Evolutionary conservation across 2,329 filamentous ascomycete species (phyloP).

Genomic region (Sclerotinia nivalis): DNA sequence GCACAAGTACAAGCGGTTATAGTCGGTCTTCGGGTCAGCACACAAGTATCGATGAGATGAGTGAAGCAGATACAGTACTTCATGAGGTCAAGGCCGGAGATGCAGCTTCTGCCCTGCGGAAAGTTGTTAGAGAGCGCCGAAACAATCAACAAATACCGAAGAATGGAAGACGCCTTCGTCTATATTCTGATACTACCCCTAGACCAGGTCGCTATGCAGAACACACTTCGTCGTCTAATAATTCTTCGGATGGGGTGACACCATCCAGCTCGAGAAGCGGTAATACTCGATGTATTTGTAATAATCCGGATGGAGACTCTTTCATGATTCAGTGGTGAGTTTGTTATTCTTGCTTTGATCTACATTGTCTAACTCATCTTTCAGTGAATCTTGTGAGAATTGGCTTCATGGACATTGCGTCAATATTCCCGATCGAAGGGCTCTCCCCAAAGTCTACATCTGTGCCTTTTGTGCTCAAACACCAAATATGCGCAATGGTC

Average conservation of each 20-base stretch:
- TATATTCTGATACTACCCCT: slow-evolving; percentile 29
- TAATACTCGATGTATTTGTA: slow-evolving; percentile 58
- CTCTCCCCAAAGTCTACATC: slow-evolving; percentile 62
- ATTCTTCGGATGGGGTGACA: slow-evolving; percentile 51
- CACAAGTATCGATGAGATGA: slow-evolving; percentile 46
- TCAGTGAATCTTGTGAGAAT: slow-evolving; percentile 60
- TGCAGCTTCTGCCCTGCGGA: slow-evolving; percentile 61
- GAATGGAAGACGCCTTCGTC: slow-evolving; percentile 33
- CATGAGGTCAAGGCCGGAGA: slow-evolving; percentile 52
- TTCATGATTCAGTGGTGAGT: slow-evolving; percentile 66
- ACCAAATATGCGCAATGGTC: slow-evolving; percentile 53
- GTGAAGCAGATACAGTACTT: slow-evolving; percentile 60
- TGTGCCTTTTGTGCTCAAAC: slow-evolving; percentile 65
- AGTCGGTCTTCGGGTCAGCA: slow-evolving; percentile 39
- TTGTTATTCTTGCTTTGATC: neutral
- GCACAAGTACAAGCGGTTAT: slow-evolving; percentile 33
- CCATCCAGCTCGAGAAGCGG: slow-evolving; percentile 44
- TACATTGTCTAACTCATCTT: slow-evolving; percentile 28
- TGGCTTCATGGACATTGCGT: slow-evolving; percentile 65
- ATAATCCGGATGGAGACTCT: slow-evolving; percentile 46
- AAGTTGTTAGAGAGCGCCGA: slow-evolving; percentile 46
- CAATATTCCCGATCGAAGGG: slow-evolving; percentile 53
- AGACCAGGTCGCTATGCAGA: slow-evolving; percentile 31
- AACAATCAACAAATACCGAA: slow-evolving; percentile 31
- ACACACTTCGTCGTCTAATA: slow-evolving; percentile 47